Base-by-base conservation (phyloP, 805 yeast species). In the Barnettozyma californica region DNA sequence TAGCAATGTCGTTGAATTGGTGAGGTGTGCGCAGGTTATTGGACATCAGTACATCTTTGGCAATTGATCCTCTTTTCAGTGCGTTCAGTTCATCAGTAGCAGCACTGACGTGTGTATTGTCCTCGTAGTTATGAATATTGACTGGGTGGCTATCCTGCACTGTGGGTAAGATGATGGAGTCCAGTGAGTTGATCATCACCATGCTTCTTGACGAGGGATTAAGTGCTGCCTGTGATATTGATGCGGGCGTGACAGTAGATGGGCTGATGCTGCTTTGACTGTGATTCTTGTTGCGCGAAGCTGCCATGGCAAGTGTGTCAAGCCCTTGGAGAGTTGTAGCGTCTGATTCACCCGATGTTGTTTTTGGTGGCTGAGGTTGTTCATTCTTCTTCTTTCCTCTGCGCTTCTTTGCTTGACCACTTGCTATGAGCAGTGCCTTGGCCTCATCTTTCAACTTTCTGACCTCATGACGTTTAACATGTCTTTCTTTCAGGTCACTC, bases 401-500 rank as follows among this genome's bases (percentile, higher is more conserved):
- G 27, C 51, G 55, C 13, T 38, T 42, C 14, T 48, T 55, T 19
- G 41, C 49, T 49, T 47, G 25, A 25, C 43, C 49, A 36, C 29
- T 43, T 2, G 55, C 48, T 4, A 50, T 48, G 9, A 50, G 37
- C 13, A 54, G 26, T 2, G 56, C 50, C 47, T 61, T 61, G 6
- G 60, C 60, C 44, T 61, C 61, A 27, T 56, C 61, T 44, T 60
- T 64, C 33, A 58, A 42, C 42, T 57, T 54, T 27, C 65, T 52
- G n/a, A 54, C 55, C 42, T 69, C 71, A 59, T 78, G 70, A 53
- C 82, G 47, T 67, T 68, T 60, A 54, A 64, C 50, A 59, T 80
- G 73, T 63, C 85, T 55, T 7, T 63, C 66, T 25, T 73, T 68
- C 41, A 83, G 64, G 59, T 83, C 89, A 48, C 71, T 74, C 37